These are phyloP conservation scores for Lichtheimia ornata DNA, from an alignment of 371 early-diverging fungal genomes.

Conservation along the genomic window DNA sequence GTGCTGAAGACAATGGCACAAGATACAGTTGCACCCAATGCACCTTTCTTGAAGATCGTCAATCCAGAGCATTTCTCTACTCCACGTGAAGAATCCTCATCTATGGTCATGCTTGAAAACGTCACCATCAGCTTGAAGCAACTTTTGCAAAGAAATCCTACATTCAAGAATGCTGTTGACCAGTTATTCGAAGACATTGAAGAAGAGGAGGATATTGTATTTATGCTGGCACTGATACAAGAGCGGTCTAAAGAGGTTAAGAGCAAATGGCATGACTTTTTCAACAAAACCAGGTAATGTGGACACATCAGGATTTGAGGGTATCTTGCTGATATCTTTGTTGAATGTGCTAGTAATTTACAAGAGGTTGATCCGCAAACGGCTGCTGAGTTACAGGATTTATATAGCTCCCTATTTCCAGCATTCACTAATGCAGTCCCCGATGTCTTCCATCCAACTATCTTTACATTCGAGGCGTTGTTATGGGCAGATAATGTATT, in stretches of 20 bases:
- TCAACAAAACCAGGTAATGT: conserved; percentile 13
- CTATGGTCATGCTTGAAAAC: conserved; percentile 15
- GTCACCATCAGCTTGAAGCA: conserved; percentile 32
- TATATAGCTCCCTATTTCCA: conserved; percentile 46
- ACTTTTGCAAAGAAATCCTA: conserved; percentile 22
- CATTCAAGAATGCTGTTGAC: conserved; percentile 23
- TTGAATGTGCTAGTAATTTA: neutral
- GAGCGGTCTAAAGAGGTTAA: conserved; percentile 27
- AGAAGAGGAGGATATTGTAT: conserved; percentile 50
- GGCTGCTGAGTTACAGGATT: conserved; percentile 37
- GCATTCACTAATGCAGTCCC: conserved; percentile 42
- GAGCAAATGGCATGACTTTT: conserved; percentile 33
- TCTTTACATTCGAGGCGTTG: conserved; percentile 37
- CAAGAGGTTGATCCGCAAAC: conserved; percentile 28
- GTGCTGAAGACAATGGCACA: conserved; percentile 28
- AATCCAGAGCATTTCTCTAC: conserved; percentile 22
- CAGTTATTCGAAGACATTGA: conserved; percentile 40
- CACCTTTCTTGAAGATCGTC: conserved; percentile 35
- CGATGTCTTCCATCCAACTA: conserved; percentile 28
- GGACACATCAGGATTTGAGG: conserved; percentile 12
- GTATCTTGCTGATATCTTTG: neutral
- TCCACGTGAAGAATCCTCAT: conserved; percentile 1
- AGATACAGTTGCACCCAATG: conserved; percentile 20
- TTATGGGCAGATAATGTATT: conserved; percentile 44
- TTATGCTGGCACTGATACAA: conserved; percentile 45